Evolutionary conservation across 192 early-diverging fungal species (phyloP), one percentile per base, ranked within the genome.

Genomic region (Mortierella claussenii): DNA sequence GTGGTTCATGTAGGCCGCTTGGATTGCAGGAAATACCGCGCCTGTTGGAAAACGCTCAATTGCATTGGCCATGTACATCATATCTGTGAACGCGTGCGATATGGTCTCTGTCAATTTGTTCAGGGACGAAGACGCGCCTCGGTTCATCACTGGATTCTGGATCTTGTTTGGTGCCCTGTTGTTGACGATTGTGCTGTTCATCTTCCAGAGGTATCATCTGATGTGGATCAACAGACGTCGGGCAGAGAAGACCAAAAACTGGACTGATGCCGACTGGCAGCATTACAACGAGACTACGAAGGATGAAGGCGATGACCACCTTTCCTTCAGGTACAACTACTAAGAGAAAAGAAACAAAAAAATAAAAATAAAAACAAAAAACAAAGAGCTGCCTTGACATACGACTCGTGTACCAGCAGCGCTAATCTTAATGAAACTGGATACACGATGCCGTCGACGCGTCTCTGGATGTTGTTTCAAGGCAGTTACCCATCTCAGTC

Each of bases 271-370:
- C 12, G 82, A 90, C 30, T 81, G 83, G 68, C 69, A 59, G 8
- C 50, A 80, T 12, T 90, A 90, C 36, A 55, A 80, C 17, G 74
- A 79, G 21, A 88, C 80, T 10, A 89, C 88, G 2, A 86, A 45
- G 20, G 78, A 88, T 50, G 44, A 69, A 12, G 88, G 88, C 7
- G 85, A 79, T 50, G 65, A 83, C 52, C 76, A 85, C 11, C 55
- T 88, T 1, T 87, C 88, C 36, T 88, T 84, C 67, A 31, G 57
- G 10, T 76, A 56, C 26, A 46, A 27, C 44, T 76, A 76, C 48
- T 76, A 61, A 26, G n/a, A n/a, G n/a, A n/a, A n/a, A n/a, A n/a
- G 11, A 28, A 36, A 50, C 2, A 6, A 40, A 51, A 51, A 34
- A 60, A 7, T 24, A 48, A 1, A 60, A 21, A 49, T 49, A 43